Percentiles rank a stretch among this genome's conserved stretches.
phyloP scores from a whole-genome alignment of 2,329 filamentous ascomycete genomes.

The Colletotrichum liriopes region DNA sequence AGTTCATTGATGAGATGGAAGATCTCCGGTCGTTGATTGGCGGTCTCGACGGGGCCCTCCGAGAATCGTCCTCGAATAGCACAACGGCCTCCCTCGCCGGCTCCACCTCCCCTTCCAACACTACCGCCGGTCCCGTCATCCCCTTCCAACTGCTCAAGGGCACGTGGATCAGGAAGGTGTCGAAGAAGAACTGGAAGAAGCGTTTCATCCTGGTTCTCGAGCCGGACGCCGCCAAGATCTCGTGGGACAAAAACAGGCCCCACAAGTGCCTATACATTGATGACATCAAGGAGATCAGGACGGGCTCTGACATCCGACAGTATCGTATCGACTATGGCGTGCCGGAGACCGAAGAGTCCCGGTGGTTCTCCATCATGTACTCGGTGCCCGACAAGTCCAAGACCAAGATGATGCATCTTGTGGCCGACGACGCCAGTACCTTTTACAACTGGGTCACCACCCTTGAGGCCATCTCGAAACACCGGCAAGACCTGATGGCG shows the following conservation, averaged over 20 bases:
- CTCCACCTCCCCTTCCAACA: constrained; percentile 55
- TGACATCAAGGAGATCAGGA: constrained; percentile 92
- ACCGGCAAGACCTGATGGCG: constrained; percentile 91
- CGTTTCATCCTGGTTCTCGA: constrained; percentile 82
- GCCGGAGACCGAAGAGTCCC: constrained; percentile 75
- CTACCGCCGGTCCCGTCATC: constrained; percentile 78
- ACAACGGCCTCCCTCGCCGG: constrained; percentile 64
- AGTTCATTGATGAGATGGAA: constrained; percentile 67
- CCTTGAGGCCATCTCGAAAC: constrained; percentile 86
- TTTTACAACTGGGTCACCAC: constrained; percentile 88
- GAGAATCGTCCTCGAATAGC: constrained; percentile 65
- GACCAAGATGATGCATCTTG: constrained; percentile 89
- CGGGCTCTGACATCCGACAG: constrained; percentile 86
- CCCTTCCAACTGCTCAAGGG: constrained; percentile 85
- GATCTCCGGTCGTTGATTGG: constrained; percentile 59
- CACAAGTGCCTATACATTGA: constrained; percentile 94
- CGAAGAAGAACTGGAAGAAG: constrained; percentile 84
- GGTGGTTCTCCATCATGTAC: constrained; percentile 94
- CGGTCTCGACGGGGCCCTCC: constrained; percentile 58
- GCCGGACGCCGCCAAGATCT: constrained; percentile 86
- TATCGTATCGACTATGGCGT: constrained; percentile 89
- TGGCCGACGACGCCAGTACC: constrained; percentile 81
- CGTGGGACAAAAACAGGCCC: constrained; percentile 85
- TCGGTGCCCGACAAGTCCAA: constrained; percentile 83
- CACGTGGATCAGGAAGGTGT: constrained; percentile 84